Percentiles rank a stretch among this genome's conserved stretches.
Evolutionary conservation across 352 stramenopile genomes (phyloP).

Genomic region (Plasmopara muralis): DNA sequence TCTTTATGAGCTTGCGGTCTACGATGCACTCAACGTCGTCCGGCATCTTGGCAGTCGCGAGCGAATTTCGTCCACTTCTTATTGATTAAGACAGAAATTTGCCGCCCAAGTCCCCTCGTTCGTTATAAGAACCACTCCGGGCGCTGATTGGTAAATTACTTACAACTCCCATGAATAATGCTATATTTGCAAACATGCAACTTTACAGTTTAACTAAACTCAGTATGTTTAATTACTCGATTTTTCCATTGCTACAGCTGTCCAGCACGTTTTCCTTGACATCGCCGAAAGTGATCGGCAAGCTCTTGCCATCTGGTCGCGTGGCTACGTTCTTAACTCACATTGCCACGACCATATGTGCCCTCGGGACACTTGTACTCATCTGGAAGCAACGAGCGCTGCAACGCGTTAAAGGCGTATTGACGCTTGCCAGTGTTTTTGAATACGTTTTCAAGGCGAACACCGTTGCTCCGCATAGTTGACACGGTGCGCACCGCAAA

Average conservation of each 20-base stretch:
- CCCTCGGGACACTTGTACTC: slow-evolving; percentile 77
- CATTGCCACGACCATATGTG: slow-evolving; percentile 72
- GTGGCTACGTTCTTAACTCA: slow-evolving; percentile 31
- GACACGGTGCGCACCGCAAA: slow-evolving; percentile 57
- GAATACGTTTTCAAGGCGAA: slow-evolving; percentile 60
- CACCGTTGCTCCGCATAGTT: slow-evolving; percentile 71
- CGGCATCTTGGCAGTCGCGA: slow-evolving; percentile 26
- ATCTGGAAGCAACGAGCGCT: slow-evolving; percentile 67
- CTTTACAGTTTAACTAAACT: too few relatives aligned
- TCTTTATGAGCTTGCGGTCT: slow-evolving; percentile 72
- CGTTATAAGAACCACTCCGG: neutral
- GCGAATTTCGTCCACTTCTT: slow-evolving; percentile 5
- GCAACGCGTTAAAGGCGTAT: slow-evolving; percentile 70
- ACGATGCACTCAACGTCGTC: slow-evolving; percentile 76
- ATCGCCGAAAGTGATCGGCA: too few relatives aligned
- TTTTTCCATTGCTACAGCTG: too few relatives aligned
- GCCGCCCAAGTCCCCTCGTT: slow-evolving; percentile 7
- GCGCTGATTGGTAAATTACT: slow-evolving; percentile 3
- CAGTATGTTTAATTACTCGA: too few relatives aligned
- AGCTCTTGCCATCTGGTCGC: too few relatives aligned
- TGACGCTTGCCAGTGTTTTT: slow-evolving; percentile 76
- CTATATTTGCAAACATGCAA: too few relatives aligned
- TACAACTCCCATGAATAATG: too few relatives aligned
- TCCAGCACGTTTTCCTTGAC: too few relatives aligned
- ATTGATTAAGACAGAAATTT: slow-evolving; percentile 12